Base-by-base conservation (phyloP, 371 early-diverging fungal genomes). In the Mortierella sp. region DNA sequence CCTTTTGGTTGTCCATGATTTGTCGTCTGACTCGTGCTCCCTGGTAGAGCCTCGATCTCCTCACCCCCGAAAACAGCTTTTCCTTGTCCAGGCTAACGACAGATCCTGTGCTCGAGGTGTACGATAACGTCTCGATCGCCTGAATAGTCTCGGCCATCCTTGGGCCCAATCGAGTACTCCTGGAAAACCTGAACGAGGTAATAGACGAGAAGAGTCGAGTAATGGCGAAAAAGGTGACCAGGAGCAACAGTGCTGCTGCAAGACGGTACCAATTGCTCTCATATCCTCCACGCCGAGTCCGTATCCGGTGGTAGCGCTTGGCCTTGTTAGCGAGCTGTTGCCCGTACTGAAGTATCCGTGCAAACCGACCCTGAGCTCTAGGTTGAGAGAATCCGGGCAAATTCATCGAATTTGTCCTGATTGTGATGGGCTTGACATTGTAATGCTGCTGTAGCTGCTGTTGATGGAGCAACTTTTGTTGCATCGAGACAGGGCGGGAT, bases 361-460 rank as follows among this genome's bases (percentile, higher is more conserved):
- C 72, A 4, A 75, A n/a, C 11, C 76, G 71, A 9, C 77, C 43
- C 34, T 74, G 75, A 2, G 78, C n/a, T 24, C 79, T 69, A 10
- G 75, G 81, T 21, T 81, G 78, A 2, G 76, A 69, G 50, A 75
- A 74, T 19, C 76, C 81, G 4, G 85, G 85, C 9, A 84, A 76
- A 50, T 54, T 59, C 76, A 78, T 78, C 0, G 81, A 78, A 71
- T 80, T 81, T 48, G 85, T 6, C 14, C 81, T 54, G 78, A 84
- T 84, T 55, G 81, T 84, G 74, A 84, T 84, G 69, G 85, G 85
- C 44, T 81, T 84, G 70, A 81, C 81, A 72, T 78, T 46, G 75
- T 80, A 73, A 50, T 76, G 69, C 34, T 75, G 74, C 5, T 74
- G 77, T 13, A 57, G 72, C 31, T 73, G 74, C n/a, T 81, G 81